These are phyloP conservation scores for Asterionellopsis glacialis DNA, from an alignment of 108 stramenopile species.

Conservation along the genomic window DNA sequence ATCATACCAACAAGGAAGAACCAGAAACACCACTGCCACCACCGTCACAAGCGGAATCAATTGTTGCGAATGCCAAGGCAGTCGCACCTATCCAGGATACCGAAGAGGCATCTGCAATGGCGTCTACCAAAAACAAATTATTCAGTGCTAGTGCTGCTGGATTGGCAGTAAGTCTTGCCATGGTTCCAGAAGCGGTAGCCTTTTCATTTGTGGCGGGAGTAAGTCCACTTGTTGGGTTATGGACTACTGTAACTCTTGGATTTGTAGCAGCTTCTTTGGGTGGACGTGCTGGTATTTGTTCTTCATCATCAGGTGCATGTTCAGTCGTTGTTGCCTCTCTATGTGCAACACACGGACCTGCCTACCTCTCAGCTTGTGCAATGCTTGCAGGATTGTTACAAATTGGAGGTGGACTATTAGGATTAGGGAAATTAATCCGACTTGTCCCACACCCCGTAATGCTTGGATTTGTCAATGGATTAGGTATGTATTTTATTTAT, in stretches of 20 bases:
- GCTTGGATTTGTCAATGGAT: conserved; percentile 89
- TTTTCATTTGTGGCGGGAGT: conserved; percentile 77
- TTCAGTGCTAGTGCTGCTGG: conserved; percentile 47
- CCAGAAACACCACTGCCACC: conserved; percentile 1
- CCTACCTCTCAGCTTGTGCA: conserved; percentile 74
- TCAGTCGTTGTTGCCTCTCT: conserved; percentile 76
- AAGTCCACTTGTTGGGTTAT: conserved; percentile 72
- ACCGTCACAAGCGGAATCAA: conserved; percentile 35
- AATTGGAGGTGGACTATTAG: conserved; percentile 52
- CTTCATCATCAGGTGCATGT: conserved; percentile 80
- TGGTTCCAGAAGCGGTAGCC: conserved; percentile 76
- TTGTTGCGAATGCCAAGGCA: conserved; percentile 37
- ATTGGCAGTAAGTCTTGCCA: conserved; percentile 61
- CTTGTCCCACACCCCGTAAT: conserved; percentile 89
- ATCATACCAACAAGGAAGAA: background rate
- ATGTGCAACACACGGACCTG: conserved; percentile 65
- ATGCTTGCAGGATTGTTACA: conserved; percentile 76
- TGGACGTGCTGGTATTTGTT: conserved; percentile 82
- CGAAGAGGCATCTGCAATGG: background rate
- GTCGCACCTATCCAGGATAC: conserved; percentile 9
- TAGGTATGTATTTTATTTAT: conserved; percentile 23
- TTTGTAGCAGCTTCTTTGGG: conserved; percentile 80
- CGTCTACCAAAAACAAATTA: conserved; percentile 1
- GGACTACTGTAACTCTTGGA: conserved; percentile 82
- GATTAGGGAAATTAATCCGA: conserved; percentile 71